Percentiles rank a stretch among this genome's conserved stretches.
phyloP scores from a whole-genome alignment of 2,329 filamentous ascomycete genomes.

The Neopestalotiopsis sp. region DNA sequence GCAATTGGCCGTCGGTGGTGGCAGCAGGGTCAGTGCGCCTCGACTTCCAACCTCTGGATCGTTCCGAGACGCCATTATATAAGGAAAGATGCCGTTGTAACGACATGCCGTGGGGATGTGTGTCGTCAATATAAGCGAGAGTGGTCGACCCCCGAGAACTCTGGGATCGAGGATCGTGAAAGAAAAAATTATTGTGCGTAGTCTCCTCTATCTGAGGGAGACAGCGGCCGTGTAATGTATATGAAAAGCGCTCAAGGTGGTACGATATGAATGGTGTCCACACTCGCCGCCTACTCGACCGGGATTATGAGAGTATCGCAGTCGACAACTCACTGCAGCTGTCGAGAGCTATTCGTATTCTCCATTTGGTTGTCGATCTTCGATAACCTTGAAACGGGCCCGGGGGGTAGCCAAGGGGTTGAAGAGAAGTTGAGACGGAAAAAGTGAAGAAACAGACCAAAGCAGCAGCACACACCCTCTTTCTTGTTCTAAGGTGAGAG shows the following conservation, averaged over 20 bases:
- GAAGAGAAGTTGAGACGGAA: slow-evolving; percentile 2
- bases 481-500: not conserved
- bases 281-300: not conserved
- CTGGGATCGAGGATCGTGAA: not conserved
- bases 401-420: not conserved
- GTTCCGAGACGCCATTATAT: slow-evolving; percentile 41
- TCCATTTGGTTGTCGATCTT: slow-evolving; percentile 9
- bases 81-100: slow-evolving; percentile 29
- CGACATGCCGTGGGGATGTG: slow-evolving; percentile 21
- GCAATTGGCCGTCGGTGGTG: slow-evolving; percentile 32
- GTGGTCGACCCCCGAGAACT: not conserved
- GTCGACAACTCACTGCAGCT: slow-evolving; percentile 15
- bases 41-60: slow-evolving; percentile 42
- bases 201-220: slow-evolving; percentile 1
- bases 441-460: not conserved
- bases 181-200: not conserved
- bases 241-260: slow-evolving; percentile 2
- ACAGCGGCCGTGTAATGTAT: not conserved
- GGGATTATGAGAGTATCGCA: slow-evolving; percentile 1
- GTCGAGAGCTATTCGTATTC: slow-evolving; percentile 7
- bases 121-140: not conserved
- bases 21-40: slow-evolving; percentile 35
- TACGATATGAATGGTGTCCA: not conserved
- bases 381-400: slow-evolving; percentile 7
- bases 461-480: not conserved